phyloP scores from a whole-genome alignment of 768 basidiomycete species.

The Leccinum incarnatum region DNA sequence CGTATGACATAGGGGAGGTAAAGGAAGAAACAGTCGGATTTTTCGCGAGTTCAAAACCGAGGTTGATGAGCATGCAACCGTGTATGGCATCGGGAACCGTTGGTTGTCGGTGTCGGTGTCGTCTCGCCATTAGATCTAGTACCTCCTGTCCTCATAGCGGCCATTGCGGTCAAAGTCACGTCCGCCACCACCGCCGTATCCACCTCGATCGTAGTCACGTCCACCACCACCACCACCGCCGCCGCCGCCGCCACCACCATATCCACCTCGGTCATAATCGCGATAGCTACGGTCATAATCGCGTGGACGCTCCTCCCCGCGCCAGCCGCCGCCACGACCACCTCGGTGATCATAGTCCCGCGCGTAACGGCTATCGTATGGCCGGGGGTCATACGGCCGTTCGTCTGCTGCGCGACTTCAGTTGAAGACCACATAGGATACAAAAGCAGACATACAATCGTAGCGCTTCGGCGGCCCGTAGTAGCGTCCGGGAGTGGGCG shows the following conservation, averaged over 20 bases:
- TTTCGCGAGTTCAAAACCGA: not conserved
- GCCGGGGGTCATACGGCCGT: slow-evolving; percentile 88
- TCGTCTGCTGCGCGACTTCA: slow-evolving; percentile 48
- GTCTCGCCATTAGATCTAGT: slow-evolving; percentile 25
- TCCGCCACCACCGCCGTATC: slow-evolving; percentile 25
- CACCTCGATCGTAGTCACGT: slow-evolving; percentile 38
- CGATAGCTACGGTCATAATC: slow-evolving; percentile 33
- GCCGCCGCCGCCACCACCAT: slow-evolving; percentile 18
- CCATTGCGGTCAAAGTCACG: slow-evolving; percentile 40
- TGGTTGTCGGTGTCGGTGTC: not conserved
- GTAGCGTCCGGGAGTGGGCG: slow-evolving; percentile 93
- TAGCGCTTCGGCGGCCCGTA: slow-evolving; percentile 86
- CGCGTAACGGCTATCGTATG: slow-evolving; percentile 85
- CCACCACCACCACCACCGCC: slow-evolving; percentile 24
- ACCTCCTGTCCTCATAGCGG: slow-evolving; percentile 44
- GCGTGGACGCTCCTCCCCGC: slow-evolving; percentile 35
- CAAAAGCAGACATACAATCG: slow-evolving; percentile 46
- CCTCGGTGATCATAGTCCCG: slow-evolving; percentile 57
- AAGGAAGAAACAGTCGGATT: not conserved
- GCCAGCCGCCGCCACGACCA: slow-evolving; percentile 40
- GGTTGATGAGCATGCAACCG: slow-evolving; percentile 1
- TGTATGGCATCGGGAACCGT: not conserved
- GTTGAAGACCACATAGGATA: not conserved
- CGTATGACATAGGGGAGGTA: not conserved
- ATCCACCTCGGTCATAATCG: slow-evolving; percentile 36